Evolutionary conservation across 805 yeast species (phyloP).

Genomic region (Spathaspora arborariae): DNA sequence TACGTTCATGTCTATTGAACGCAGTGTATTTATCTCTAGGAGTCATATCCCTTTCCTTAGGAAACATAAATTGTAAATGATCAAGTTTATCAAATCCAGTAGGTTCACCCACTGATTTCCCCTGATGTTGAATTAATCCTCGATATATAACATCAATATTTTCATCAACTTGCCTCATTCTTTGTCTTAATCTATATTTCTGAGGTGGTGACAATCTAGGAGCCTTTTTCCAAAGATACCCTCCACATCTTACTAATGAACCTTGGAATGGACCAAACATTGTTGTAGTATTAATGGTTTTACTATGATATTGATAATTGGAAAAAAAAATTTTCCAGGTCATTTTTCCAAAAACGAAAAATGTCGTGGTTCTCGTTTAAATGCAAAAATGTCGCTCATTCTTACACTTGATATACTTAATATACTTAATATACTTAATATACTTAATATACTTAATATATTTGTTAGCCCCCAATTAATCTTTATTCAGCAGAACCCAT

Average conservation of each 20-base stretch:
- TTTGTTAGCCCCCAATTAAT: no score
- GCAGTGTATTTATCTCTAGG: conserved; percentile 85
- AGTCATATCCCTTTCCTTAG: conserved; percentile 77
- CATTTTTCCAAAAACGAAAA: neutral
- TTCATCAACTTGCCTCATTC: conserved; percentile 78
- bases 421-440: no score
- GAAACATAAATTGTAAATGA: conserved; percentile 43
- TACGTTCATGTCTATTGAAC: conserved; percentile 67
- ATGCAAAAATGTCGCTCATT: no score
- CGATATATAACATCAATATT: conserved; percentile 64
- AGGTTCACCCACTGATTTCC: conserved; percentile 23
- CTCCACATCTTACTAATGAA: conserved; percentile 72
- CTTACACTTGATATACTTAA: no score
- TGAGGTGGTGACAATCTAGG: conserved; percentile 66
- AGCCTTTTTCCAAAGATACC: conserved; percentile 63
- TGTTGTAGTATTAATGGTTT: neutral
- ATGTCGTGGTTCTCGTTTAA: neutral
- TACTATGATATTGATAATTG: neutral
- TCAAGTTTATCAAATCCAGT: conserved; percentile 38
- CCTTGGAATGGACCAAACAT: conserved; percentile 2
- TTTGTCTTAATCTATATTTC: conserved; percentile 77
- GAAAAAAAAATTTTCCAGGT: neutral
- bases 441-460: no score
- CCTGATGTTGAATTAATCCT: conserved; percentile 17
- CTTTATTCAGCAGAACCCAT: no score